Percentiles rank a stretch among this genome's conserved stretches.
phyloP scores from a whole-genome alignment of 345 rosid genomes.

The Linum trigynum region DNA sequence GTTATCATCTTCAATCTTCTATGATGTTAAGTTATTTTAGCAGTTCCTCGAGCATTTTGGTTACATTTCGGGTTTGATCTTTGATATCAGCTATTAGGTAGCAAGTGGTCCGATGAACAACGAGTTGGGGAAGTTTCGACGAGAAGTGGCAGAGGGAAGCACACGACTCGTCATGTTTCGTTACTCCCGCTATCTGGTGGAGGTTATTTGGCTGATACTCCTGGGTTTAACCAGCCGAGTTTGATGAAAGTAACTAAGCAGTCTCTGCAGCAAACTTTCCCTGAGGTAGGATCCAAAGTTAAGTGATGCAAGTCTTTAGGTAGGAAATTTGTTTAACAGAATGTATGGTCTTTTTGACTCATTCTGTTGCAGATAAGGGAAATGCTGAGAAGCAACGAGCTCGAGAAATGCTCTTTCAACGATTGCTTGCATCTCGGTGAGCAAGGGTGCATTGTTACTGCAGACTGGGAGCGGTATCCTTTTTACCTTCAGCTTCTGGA shows the following conservation, averaged over 20 bases:
- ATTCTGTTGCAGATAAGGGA: slow-evolving; percentile 35
- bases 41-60: background rate
- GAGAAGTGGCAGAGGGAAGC: slow-evolving; percentile 85
- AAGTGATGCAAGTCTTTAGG: background rate
- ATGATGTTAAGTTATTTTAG: background rate
- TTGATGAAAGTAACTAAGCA: slow-evolving; percentile 83
- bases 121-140: slow-evolving; percentile 76
- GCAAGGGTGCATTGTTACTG: slow-evolving; percentile 70
- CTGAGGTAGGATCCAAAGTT: slow-evolving; percentile 49
- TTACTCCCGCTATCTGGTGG: slow-evolving; percentile 68
- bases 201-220: slow-evolving; percentile 89
- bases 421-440: slow-evolving; percentile 84
- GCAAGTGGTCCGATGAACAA: slow-evolving; percentile 77
- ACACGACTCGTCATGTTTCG: slow-evolving; percentile 79
- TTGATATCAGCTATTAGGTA: slow-evolving; percentile 44
- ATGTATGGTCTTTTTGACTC: background rate
- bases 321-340: background rate
- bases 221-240: slow-evolving; percentile 93
- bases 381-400: slow-evolving; percentile 32
- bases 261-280: slow-evolving; percentile 69
- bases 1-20: slow-evolving; percentile 9
- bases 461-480: slow-evolving; percentile 80
- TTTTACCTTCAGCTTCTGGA: slow-evolving; percentile 75
- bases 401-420: slow-evolving; percentile 58
- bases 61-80: background rate